Conservation (phyloP, 495 filamentous ascomycete species). For the Tuber calosporum region DNA sequence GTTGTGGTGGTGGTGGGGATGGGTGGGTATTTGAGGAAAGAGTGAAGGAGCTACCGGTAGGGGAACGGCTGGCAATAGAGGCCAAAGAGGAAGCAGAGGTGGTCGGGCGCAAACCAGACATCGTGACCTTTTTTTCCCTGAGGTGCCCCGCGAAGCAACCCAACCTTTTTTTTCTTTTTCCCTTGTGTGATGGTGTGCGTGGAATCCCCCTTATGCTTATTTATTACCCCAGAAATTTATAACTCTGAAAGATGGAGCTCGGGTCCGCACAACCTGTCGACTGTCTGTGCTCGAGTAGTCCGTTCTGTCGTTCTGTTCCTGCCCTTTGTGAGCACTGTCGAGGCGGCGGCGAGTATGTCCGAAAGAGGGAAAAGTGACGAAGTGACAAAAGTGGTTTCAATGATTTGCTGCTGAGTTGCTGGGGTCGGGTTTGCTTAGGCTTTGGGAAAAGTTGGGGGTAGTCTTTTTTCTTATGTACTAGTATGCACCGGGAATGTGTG, state of each 20-base stretch:
- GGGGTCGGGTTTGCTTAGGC: background rate
- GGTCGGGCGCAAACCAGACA: slow-evolving; percentile 23
- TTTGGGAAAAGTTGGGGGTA: slow-evolving; percentile 10
- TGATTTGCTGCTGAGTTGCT: slow-evolving; percentile 11
- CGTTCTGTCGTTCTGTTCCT: background rate
- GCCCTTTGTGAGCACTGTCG: background rate
- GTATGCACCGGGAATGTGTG: slow-evolving; percentile 11
- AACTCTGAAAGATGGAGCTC: slow-evolving; percentile 21
- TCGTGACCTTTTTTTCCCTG: slow-evolving; percentile 29
- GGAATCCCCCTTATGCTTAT: slow-evolving; percentile 12
- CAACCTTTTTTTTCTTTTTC: background rate
- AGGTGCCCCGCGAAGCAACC: background rate
- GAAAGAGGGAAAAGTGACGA: slow-evolving; percentile 24
- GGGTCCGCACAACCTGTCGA: slow-evolving; percentile 18
- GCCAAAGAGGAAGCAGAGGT: slow-evolving; percentile 7
- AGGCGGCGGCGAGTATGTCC: background rate
- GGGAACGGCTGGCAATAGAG: slow-evolving; percentile 10
- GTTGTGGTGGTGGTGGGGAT: slow-evolving; percentile 10
- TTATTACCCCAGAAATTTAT: slow-evolving; percentile 5
- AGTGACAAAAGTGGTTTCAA: slow-evolving; percentile 6
- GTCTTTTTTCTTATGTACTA: slow-evolving; percentile 11
- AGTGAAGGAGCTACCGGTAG: slow-evolving; percentile 6
- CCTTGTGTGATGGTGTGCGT: slow-evolving; percentile 14
- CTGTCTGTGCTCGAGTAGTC: slow-evolving; percentile 3
- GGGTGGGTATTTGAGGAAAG: slow-evolving; percentile 30